Evolutionary conservation across 306 rosid species (phyloP).

Genomic region (Cicer judaicum): DNA sequence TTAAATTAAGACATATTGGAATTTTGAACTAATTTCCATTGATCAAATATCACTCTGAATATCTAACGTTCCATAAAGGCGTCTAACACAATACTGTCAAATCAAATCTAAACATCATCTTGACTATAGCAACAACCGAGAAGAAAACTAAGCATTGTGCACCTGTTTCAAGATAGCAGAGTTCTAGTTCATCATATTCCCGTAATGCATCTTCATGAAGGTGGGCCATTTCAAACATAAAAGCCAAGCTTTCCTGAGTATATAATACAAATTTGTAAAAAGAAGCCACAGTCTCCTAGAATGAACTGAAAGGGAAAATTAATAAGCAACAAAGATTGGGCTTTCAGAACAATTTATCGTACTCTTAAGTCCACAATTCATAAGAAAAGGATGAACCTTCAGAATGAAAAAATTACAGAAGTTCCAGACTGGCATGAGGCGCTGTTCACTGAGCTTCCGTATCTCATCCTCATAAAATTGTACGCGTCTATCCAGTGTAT

Average conservation of each 20-base stretch:
- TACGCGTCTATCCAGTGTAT: conserved; percentile 94
- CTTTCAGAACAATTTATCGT: conserved; percentile 42
- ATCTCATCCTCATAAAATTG: conserved; percentile 99
- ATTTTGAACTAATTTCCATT: conserved; percentile 40
- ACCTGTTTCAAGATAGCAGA: conserved; percentile 98
- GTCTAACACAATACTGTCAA: conserved; percentile 12
- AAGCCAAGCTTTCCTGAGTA: conserved; percentile 97
- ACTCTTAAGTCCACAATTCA: conserved; percentile 42
- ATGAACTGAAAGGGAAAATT: conserved; percentile 27
- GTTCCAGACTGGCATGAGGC: conserved; percentile 98
- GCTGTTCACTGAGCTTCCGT: conserved; percentile 96
- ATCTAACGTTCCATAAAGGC: conserved; percentile 29
- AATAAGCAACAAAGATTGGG: conserved; percentile 29
- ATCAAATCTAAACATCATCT: conserved; percentile 24
- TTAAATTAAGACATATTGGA: conserved; percentile 34
- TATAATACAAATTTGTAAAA: conserved; percentile 40
- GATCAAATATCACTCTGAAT: conserved; percentile 37
- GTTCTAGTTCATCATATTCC: conserved; percentile 94
- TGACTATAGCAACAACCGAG: conserved; percentile 41
- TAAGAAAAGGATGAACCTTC: conserved; percentile 69
- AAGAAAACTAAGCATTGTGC: conserved; percentile 41
- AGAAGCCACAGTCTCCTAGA: conserved; percentile 44
- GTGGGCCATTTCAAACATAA: conserved; percentile 96
- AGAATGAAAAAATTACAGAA: conserved; percentile 96
- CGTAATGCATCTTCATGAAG: conserved; percentile 97